Base-by-base conservation (phyloP, 1,284 basidiomycete species). In the Moniliella sp. region DNA sequence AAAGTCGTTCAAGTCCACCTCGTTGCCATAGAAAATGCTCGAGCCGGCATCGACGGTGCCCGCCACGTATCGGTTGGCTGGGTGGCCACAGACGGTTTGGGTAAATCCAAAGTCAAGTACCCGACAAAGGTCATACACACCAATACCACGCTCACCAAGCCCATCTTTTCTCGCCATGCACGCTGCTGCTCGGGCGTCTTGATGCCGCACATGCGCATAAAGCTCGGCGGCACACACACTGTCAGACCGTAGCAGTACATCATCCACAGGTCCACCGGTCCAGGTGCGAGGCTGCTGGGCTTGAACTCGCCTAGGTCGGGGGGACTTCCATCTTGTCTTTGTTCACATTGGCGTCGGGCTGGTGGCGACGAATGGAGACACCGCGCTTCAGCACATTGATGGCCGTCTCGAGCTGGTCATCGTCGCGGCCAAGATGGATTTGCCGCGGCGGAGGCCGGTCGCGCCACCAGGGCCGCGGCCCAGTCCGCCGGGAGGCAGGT, bases 81-180 rank as follows among this genome's bases (percentile, higher is more conserved):
- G 78, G 27, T 67, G 76, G 23, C 83, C 81, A 61, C 88, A 97
- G 21, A 97, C 86, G 32, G 75, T 46, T 37, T 84, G 73, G 3
- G 86, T 94, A 67, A 99, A 99, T n/a, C 91, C 88, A 64, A 99
- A 99, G 2, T 97, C 58, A 99, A 69, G 71, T 83, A 97, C 62
- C 86, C 88, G 57, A 99, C 91, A 29, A 68, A 71, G 14, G 77
- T 76, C 88, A 97, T 94, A 45, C 84, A 71, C 13, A 62, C 5
- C 11, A 72, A 58, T 48, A 91, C 81, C 62, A 94, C 70, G 43
- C 68, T 66, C 36, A 99, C 66, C 18, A 99, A 71, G 19, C 88
- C 88, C 63, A 94, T 86, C 68, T 99, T 99, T 64, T 97, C 88
- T 42, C 91, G 71, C 81, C 86, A 99, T 26, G 88, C 88, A 33